Percentiles rank a stretch among this genome's conserved stretches.
Evolutionary conservation across 2,329 filamentous ascomycete species (phyloP).

Genomic region (Calonectria pauciramosa): DNA sequence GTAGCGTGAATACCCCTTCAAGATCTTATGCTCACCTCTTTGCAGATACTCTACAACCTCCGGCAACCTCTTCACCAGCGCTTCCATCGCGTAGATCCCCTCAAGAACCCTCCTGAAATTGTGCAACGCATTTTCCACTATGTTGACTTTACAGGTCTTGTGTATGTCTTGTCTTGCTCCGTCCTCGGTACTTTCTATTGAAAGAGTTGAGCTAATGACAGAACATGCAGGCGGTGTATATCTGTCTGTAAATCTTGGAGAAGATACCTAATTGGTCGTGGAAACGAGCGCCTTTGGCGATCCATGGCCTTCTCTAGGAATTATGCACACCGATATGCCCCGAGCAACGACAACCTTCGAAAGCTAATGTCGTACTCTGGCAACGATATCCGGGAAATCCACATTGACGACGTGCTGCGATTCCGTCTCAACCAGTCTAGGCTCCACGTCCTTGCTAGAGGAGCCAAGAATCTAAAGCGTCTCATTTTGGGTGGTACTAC

Average conservation of each 20-base stretch:
- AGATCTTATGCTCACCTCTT: slow-evolving; percentile 5
- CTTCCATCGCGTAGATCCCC: slow-evolving; percentile 52
- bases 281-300: slow-evolving; percentile 50
- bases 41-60: slow-evolving; percentile 51
- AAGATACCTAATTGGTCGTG: slow-evolving; percentile 44
- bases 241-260: slow-evolving; percentile 52
- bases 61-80: slow-evolving; percentile 52
- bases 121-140: slow-evolving; percentile 52
- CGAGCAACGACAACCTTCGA: slow-evolving; percentile 41
- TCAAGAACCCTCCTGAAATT: slow-evolving; percentile 54
- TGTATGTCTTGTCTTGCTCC: slow-evolving; percentile 38
- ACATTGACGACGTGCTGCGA: slow-evolving; percentile 42
- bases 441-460: slow-evolving; percentile 43
- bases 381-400: slow-evolving; percentile 47
- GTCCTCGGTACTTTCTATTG: neutral
- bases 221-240: slow-evolving; percentile 45
- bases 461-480: slow-evolving; percentile 44
- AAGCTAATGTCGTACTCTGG: slow-evolving; percentile 50
- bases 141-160: slow-evolving; percentile 50
- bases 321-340: slow-evolving; percentile 37
- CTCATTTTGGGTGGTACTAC: slow-evolving; percentile 37
- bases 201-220: neutral
- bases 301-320: slow-evolving; percentile 46
- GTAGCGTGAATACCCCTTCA: neutral
- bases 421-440: slow-evolving; percentile 50